Percentiles rank a stretch among this genome's conserved stretches.
These are phyloP conservation scores for Calycina herbarum DNA, from an alignment of 2,329 filamentous ascomycete species.

Conservation along the genomic window DNA sequence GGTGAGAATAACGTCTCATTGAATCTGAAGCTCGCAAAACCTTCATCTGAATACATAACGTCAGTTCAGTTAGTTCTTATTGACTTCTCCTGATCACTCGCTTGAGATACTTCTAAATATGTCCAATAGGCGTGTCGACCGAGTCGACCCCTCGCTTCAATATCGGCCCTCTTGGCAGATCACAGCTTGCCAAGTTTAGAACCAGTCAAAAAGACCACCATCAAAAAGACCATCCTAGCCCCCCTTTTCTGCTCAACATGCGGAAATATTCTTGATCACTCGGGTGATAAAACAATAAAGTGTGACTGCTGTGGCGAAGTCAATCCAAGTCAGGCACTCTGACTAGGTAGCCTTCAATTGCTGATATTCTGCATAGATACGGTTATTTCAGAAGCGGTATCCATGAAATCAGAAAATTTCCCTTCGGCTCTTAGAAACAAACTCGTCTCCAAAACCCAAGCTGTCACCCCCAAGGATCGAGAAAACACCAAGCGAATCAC, in stretches of 20 bases:
- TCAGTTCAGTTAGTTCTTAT: no score
- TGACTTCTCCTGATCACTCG: no score
- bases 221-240: background rate
- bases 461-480: background rate
- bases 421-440: background rate
- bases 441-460: conserved; percentile 2
- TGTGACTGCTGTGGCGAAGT: background rate
- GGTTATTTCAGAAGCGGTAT: background rate
- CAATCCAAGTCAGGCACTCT: conserved; percentile 2
- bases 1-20: no score
- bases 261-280: background rate
- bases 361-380: background rate
- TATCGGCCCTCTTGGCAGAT: no score
- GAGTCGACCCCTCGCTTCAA: no score
- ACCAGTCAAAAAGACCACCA: background rate
- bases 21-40: no score
- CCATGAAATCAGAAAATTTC: conserved; percentile 5
- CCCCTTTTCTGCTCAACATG: conserved; percentile 4
- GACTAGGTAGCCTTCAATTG: background rate
- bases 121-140: no score
- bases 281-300: background rate
- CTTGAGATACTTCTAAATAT: no score
- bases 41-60: no score
- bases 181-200: no score
- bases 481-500: conserved; percentile 6